Evolutionary conservation across 192 early-diverging fungal species (phyloP).

Genomic region (Linnemannia zychae): DNA sequence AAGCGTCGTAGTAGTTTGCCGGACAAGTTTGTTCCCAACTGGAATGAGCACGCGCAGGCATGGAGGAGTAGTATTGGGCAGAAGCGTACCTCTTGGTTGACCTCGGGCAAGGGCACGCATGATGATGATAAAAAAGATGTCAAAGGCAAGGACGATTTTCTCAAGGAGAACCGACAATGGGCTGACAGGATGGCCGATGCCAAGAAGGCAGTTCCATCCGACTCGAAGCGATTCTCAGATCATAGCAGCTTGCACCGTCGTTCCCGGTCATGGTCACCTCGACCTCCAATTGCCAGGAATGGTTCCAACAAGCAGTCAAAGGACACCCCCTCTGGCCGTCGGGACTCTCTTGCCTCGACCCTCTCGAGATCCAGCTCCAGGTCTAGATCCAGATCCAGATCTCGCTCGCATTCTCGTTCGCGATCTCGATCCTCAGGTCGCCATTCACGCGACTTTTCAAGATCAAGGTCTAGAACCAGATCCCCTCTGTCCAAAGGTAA

Average conservation of each 20-base stretch:
- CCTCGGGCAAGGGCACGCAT: slow-evolving; percentile 10
- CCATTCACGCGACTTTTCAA: background rate
- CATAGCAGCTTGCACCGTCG: slow-evolving; percentile 30
- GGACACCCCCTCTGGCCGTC: background rate
- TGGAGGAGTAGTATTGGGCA: slow-evolving; percentile 53
- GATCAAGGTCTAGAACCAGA: slow-evolving; percentile 34
- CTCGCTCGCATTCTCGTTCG: slow-evolving; percentile 20
- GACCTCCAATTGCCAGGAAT: background rate
- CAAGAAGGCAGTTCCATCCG: background rate
- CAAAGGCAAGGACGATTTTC: slow-evolving; percentile 6
- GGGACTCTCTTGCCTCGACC: slow-evolving; percentile 33
- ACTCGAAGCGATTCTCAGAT: slow-evolving; percentile 34
- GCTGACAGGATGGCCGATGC: background rate
- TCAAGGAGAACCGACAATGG: slow-evolving; percentile 1
- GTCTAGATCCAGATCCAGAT: slow-evolving; percentile 23
- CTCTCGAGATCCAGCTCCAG: slow-evolving; percentile 21
- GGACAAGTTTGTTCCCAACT: slow-evolving; percentile 52
- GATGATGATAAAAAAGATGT: background rate
- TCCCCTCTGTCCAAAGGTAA: slow-evolving; percentile 8
- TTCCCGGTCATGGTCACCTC: slow-evolving; percentile 46
- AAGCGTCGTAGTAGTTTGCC: slow-evolving; percentile 56
- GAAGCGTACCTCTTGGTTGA: slow-evolving; percentile 45
- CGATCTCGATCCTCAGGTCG: slow-evolving; percentile 16
- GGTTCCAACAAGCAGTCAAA: background rate
- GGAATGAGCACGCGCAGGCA: slow-evolving; percentile 39